Evolutionary conservation across 2,329 filamentous ascomycete species (phyloP), one percentile per base, ranked within the genome.

Genomic region (Exutisphaerella laricina): DNA sequence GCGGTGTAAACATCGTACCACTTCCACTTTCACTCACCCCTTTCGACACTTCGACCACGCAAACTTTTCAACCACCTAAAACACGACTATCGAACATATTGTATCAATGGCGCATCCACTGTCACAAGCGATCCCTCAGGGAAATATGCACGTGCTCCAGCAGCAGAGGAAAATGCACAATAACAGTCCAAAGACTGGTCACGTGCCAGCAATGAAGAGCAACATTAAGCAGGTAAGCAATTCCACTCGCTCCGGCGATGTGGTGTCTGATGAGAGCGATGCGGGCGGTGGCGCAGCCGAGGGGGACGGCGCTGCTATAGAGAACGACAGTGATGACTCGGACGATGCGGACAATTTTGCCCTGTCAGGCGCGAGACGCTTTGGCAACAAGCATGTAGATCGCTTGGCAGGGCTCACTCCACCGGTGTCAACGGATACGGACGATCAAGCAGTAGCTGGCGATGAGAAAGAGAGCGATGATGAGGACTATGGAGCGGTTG

Each of bases 401-500:
- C 56, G 50, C 40, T 51, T 58, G 57, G 52, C 58, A 58, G 58
- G 58, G 56, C 50, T 46, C 16, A 44, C 45, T 13, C 14, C 35
- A 20, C 36, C 41, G 13, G 39, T 42, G 13, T 43, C 22, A 13
- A 29, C 46, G 8, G 31, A 41, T 28, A 37, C 46, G 35, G 47
- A 54, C 33, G 49, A 43, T n/a, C 41, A 51, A 20, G 45, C 51
- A 17, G 34, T 44, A 6, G 41, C 49, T 29, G 51, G 46, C n/a
- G 51, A 46, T 2, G 43, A 49, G 17, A 16, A 33, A 5, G 44
- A 39, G 5, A 22, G 45, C 25, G 51, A 54, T 30, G 51, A 49
- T 31, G 51, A 60, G 21, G 53, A 55, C 17, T 50, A 62, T 7
- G 59, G 58, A 32, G 62, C 63, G 38, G 56, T 45, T 13, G 62